Base-by-base conservation (phyloP, 1,284 basidiomycete genomes). In the Thecaphora frezii region DNA sequence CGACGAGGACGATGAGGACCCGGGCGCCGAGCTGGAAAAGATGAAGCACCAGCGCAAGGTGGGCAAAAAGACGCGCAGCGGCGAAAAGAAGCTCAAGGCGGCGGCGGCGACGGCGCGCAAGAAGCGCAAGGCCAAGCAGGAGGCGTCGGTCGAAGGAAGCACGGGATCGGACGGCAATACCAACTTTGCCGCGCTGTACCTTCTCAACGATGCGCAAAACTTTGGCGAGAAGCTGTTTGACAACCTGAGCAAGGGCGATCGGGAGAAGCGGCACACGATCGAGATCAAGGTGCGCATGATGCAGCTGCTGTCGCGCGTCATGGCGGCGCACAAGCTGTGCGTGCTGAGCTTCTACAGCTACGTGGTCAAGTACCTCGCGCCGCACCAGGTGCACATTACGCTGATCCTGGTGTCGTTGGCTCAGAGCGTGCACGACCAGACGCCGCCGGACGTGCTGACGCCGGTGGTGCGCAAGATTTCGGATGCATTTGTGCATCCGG, bases 271-370 rank as follows among this genome's bases (percentile, higher is more conserved):
- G 18, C 71, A 76, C 45, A 89, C 90, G 21, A 86, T 98, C 66
- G 93, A 97, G 70, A 94, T 97, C 84, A 97, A 97, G 82, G 89
- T 98, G 57, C 85, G 97, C 63, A 85, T 97, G 76, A 96, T 98
- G 91, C 93, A 97, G 79, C 88, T 99, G 38, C 86, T 98, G 46
- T 90, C 91, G n/a, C 87, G 96, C 46, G 89, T 97, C 49, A 94
- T 93, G 86, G 90, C 91, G 37, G 82, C 86, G 1, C 94, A 98
- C 83, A 93, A 93, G 80, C 87, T 96, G 56, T 92, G 88, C 77
- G 87, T 98, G 33, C 87, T 98, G 46, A 86, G 88, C n/a, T 97
- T 97, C 82, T 99, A 98, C 83, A 90, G 90, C 19, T 98, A 97
- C 82, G 86, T 97, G 78, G 84, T 96, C 83, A 85, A 85, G 80